Conservation (phyloP, 768 basidiomycete species). For the Lentinula detonsa region DNA sequence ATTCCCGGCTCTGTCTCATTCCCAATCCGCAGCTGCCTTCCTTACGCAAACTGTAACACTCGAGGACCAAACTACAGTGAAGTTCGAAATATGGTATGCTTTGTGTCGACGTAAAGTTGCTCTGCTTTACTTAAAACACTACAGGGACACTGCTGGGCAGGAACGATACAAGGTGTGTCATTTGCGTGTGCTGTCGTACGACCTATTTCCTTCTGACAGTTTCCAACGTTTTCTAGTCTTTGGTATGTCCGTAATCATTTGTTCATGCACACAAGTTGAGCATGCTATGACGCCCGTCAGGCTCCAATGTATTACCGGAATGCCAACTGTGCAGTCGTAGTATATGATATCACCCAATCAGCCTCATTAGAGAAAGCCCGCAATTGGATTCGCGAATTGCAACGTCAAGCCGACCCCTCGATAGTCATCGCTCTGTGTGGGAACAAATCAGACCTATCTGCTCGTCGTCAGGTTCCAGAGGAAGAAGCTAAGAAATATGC, state of each 20-base stretch:
- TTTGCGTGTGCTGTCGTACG: not conserved
- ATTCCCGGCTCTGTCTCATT: constrained; percentile 13
- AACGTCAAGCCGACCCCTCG: constrained; percentile 94
- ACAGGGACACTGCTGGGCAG: constrained; percentile 93
- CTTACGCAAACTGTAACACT: constrained; percentile 95
- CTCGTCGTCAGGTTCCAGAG: constrained; percentile 77
- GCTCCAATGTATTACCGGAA: constrained; percentile 98
- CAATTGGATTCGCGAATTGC: constrained; percentile 94
- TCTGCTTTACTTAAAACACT: constrained; percentile 5
- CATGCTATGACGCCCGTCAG: constrained; percentile 24
- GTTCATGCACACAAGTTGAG: constrained; percentile 3
- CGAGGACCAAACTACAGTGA: constrained; percentile 85
- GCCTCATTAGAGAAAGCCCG: constrained; percentile 93
- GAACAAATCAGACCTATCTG: constrained; percentile 87
- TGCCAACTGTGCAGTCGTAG: constrained; percentile 90
- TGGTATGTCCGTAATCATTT: constrained; percentile 28
- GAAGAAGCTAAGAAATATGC: constrained; percentile 93
- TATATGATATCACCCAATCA: constrained; percentile 92
- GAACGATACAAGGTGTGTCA: constrained; percentile 81
- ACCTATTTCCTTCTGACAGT: constrained; percentile 8
- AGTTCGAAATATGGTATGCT: constrained; percentile 94
- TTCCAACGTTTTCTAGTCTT: constrained; percentile 37
- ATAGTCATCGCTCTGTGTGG: constrained; percentile 96
- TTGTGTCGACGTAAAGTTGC: constrained; percentile 1
- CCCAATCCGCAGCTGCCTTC: constrained; percentile 70